Evolutionary conservation across 2,329 filamentous ascomycete species (phyloP).

Genomic region (Epichloe uncinata): DNA sequence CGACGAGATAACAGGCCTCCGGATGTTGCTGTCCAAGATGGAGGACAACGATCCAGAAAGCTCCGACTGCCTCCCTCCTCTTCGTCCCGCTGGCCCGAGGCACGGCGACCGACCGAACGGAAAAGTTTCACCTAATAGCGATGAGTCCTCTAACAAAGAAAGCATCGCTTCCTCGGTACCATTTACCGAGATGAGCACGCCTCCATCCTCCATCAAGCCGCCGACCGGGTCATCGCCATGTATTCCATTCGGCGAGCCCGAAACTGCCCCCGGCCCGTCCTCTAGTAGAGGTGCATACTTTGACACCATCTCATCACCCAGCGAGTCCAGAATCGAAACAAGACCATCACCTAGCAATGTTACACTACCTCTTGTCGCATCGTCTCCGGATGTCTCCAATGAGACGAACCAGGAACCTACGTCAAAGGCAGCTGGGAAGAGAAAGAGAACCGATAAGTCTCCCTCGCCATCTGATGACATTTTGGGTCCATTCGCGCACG

Average conservation of each 20-base stretch:
- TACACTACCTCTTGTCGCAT: neutral
- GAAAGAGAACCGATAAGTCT: neutral
- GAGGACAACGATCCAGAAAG: neutral
- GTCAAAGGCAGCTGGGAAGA: neutral
- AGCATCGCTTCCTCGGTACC: neutral
- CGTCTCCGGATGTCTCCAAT: neutral
- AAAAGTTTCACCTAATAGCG: neutral
- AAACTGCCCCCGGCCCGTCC: neutral
- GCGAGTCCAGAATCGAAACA: no score
- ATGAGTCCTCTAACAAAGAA: neutral
- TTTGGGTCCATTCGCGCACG: slow-evolving; percentile 1
- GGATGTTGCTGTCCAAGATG: neutral
- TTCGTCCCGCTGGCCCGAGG: neutral
- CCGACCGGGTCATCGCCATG: neutral
- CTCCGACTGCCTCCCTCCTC: neutral
- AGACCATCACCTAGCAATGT: neutral
- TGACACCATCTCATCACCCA: neutral
- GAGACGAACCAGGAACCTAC: neutral
- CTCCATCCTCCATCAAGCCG: neutral
- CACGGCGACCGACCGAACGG: neutral
- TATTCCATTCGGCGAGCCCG: neutral
- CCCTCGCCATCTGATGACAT: neutral
- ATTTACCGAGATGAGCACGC: neutral
- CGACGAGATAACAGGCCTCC: neutral
- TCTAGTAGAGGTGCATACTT: no score